phyloP scores from a whole-genome alignment of 306 rosid genomes.

The Acmispon strigosus region DNA sequence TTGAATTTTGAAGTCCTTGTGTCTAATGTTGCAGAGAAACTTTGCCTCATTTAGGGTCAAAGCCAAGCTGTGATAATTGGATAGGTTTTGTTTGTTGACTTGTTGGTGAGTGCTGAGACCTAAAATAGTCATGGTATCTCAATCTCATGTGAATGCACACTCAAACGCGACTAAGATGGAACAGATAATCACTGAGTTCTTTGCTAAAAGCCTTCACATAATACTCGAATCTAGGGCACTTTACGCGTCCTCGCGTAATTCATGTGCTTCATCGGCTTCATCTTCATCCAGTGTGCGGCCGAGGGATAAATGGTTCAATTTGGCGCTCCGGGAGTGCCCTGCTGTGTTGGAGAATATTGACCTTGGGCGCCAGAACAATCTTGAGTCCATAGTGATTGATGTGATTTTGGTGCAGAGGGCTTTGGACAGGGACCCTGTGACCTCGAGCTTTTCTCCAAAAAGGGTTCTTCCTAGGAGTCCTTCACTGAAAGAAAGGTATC shows the following conservation, averaged over 20 bases:
- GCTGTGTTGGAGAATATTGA: slow-evolving; percentile 56
- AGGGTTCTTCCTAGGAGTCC: slow-evolving; percentile 35
- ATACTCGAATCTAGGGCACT: slow-evolving; percentile 75
- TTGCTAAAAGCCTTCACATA: slow-evolving; percentile 66
- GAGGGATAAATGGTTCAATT: slow-evolving; percentile 87
- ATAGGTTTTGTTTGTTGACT: slow-evolving; percentile 13
- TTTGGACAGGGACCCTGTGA: slow-evolving; percentile 27
- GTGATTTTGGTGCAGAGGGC: slow-evolving; percentile 67
- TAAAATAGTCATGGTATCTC: slow-evolving; percentile 42
- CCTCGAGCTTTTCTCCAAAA: slow-evolving; percentile 31
- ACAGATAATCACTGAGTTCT: slow-evolving; percentile 78
- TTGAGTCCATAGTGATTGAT: slow-evolving; percentile 64
- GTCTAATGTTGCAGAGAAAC: background rate
- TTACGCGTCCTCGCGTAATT: slow-evolving; percentile 53
- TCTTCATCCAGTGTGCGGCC: slow-evolving; percentile 72
- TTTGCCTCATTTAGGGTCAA: background rate
- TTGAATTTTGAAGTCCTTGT: background rate
- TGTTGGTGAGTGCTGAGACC: background rate
- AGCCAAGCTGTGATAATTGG: slow-evolving; percentile 6
- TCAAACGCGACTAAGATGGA: slow-evolving; percentile 59
- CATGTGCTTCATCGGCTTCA: slow-evolving; percentile 38
- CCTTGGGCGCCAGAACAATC: slow-evolving; percentile 58
- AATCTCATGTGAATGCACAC: slow-evolving; percentile 53
- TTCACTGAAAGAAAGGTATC: slow-evolving; percentile 41
- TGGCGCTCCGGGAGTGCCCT: slow-evolving; percentile 68